Base-by-base conservation (phyloP, 306 rosid species). In the Cicer bijugum region DNA sequence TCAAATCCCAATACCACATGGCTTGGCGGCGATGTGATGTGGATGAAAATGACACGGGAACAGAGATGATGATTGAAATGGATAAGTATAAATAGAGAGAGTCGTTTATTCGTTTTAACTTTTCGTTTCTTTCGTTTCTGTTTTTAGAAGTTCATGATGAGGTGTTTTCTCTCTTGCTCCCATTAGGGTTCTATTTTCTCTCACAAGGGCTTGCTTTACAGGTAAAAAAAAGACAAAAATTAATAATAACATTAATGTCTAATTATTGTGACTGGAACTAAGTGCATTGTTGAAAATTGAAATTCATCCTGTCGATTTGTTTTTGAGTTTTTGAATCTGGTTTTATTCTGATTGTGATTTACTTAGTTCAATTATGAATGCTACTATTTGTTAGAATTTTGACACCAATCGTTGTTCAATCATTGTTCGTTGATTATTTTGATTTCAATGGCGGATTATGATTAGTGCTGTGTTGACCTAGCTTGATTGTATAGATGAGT, bases 401-500 rank as follows among this genome's bases (percentile, higher is more conserved):
- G 40, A 51, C 23, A 8, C 9, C 39, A 6, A 10, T 10, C 3
- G 7, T 28, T 14, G 8, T 5, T 62, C 4, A 37, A 9, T 35
- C 1, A 17, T 67, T 56, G 5, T 6, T 15, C 1, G 1, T 47
- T 44, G 19, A n/a, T 55, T 7, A 17, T 70, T 52, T 44, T 63
- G 56, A 63, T 70, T 20, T 8, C n/a, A 61, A 52, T 44, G 7
- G 12, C 4, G 14, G 33, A 38, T 67, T 76, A 4, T 28, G 37
- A 20, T 51, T 67, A 7, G 12, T 72, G 50, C 2, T 17, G 35
- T 38, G 6, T 65, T 46, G 11, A 46, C 33, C 12, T n/a, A 23
- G 8, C 8, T 57, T 20, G 53, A 61, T 67, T 4, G 64, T 45
- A 68, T 40, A 76, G 63, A 80, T 77, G 85, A 80, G 84, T 76